Percentiles rank a stretch among this genome's conserved stretches.
Evolutionary conservation across 2,329 filamentous ascomycete species (phyloP).

Genomic region (Sporothrix brasiliensis): DNA sequence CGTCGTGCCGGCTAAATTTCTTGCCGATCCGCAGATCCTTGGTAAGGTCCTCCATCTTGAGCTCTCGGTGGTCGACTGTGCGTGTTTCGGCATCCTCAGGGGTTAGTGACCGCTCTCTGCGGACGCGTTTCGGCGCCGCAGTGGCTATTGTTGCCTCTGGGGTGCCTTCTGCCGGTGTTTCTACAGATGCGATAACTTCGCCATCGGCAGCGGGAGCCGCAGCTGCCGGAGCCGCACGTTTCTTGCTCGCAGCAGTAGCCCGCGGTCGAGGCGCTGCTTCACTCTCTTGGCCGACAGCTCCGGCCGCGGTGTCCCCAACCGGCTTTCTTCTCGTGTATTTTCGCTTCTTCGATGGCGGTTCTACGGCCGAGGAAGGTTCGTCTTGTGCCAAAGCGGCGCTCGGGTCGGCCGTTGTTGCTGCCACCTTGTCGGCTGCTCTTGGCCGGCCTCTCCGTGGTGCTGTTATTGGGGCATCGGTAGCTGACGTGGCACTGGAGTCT

Average conservation of each 20-base stretch:
- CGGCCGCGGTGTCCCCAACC: background rate
- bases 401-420: background rate
- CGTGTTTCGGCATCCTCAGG: conserved; percentile 66
- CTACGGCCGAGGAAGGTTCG: background rate
- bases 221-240: background rate
- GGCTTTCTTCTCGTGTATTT: conserved; percentile 30
- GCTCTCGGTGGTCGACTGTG: conserved; percentile 65
- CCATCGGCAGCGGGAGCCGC: background rate
- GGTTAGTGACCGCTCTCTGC: conserved; percentile 54
- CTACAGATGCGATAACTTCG: conserved; percentile 10
- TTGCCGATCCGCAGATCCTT: conserved; percentile 71
- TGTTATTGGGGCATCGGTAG: background rate
- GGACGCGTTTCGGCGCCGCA: conserved; percentile 37
- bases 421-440: conserved; percentile 16
- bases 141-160: background rate
- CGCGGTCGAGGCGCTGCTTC: background rate
- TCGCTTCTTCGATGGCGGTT: conserved; percentile 27
- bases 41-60: conserved; percentile 74
- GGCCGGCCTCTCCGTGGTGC: conserved; percentile 20
- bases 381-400: background rate
- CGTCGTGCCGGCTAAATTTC: conserved; percentile 72
- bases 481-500: background rate
- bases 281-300: background rate
- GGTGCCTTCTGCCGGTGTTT: conserved; percentile 4
- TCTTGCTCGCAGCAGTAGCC: background rate